Conservation (phyloP, 2,329 filamentous ascomycete species). For the Boeremia lycopersici region DNA sequence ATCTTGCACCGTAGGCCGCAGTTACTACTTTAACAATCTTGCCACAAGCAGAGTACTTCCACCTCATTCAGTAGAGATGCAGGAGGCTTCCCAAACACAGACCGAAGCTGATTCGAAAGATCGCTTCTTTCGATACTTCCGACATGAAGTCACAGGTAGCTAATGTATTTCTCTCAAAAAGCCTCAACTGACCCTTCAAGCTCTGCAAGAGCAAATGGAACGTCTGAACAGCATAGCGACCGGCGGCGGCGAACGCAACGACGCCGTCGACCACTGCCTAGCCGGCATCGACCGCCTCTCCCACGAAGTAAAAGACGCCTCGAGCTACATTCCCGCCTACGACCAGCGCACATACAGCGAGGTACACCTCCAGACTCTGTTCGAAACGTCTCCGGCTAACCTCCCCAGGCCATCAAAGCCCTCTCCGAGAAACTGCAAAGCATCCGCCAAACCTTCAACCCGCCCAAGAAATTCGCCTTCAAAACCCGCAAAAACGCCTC, state of each 20-base stretch:
- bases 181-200: slow-evolving; percentile 53
- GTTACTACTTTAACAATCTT: background rate
- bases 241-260: slow-evolving; percentile 75
- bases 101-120: slow-evolving; percentile 64
- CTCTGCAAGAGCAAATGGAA: slow-evolving; percentile 76
- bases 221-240: slow-evolving; percentile 67
- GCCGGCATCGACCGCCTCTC: slow-evolving; percentile 80
- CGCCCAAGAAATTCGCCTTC: slow-evolving; percentile 84
- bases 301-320: slow-evolving; percentile 82
- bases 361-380: slow-evolving; percentile 51
- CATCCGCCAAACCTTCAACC: slow-evolving; percentile 66
- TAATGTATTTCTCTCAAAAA: slow-evolving; percentile 1
- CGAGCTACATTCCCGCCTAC: slow-evolving; percentile 82
- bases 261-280: slow-evolving; percentile 80
- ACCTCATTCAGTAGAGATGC: background rate
- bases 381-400: slow-evolving; percentile 20
- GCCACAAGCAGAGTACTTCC: background rate
- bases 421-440: slow-evolving; percentile 79
- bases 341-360: slow-evolving; percentile 87
- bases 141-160: slow-evolving; percentile 72
- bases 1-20: background rate
- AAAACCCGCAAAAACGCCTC: slow-evolving; percentile 63
- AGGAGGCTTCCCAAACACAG: slow-evolving; percentile 21
- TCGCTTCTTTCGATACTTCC: slow-evolving; percentile 84
- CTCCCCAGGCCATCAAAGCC: slow-evolving; percentile 73